These are phyloP conservation scores for Trichoderma sp. DNA, from an alignment of 2,329 filamentous ascomycete genomes.

Conservation along the genomic window DNA sequence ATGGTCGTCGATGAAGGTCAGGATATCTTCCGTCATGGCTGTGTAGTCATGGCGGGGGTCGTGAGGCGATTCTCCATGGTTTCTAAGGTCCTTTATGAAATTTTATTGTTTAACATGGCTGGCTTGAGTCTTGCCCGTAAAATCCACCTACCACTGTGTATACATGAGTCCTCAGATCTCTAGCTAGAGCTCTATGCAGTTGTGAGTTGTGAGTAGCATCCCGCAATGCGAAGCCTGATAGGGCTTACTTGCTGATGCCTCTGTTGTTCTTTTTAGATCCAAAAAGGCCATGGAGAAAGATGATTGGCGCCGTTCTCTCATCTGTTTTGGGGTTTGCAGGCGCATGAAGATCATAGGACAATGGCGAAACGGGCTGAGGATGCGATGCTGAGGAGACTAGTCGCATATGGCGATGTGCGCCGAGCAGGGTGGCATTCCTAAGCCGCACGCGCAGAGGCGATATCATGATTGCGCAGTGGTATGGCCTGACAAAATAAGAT, in stretches of 20 bases:
- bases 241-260: slow-evolving; percentile 82
- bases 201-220: slow-evolving; percentile 32
- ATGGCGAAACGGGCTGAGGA: slow-evolving; percentile 35
- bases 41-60: slow-evolving; percentile 74
- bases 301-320: slow-evolving; percentile 63
- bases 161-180: slow-evolving; percentile 77
- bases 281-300: slow-evolving; percentile 92
- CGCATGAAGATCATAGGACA: slow-evolving; percentile 70
- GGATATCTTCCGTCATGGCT: slow-evolving; percentile 81
- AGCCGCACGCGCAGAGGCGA: slow-evolving; percentile 13
- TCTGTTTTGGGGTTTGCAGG: slow-evolving; percentile 50
- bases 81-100: slow-evolving; percentile 73
- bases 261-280: slow-evolving; percentile 95
- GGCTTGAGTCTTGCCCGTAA: slow-evolving; percentile 13
- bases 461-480: neutral
- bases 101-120: slow-evolving; percentile 19
- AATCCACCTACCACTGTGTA: slow-evolving; percentile 71
- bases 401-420: slow-evolving; percentile 3
- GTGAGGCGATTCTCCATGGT: slow-evolving; percentile 91
- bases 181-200: slow-evolving; percentile 69
- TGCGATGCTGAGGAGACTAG: neutral
- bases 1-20: slow-evolving; percentile 75
- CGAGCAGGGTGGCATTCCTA: neutral
- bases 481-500: neutral
- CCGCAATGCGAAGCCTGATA: neutral